Base-by-base conservation (phyloP, 2,329 filamentous ascomycete species). In the Drechslera avenae region DNA sequence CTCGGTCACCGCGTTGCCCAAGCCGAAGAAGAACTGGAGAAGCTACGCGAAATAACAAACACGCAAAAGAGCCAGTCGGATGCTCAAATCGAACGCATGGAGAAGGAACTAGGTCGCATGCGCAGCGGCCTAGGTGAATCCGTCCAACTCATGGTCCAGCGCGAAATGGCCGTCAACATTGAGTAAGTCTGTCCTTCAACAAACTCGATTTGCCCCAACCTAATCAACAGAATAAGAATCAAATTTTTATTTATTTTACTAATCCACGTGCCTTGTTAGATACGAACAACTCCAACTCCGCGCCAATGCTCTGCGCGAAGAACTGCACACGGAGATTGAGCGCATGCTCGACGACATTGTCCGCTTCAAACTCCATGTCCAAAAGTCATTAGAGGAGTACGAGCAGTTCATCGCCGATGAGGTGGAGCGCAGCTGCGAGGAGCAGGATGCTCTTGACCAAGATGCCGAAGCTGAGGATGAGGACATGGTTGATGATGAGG, bases 301-400 rank as follows among this genome's bases (percentile, higher is more conserved):
- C 26, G 90, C 90, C 39, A 90, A 90, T 58, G 79, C 90, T 1
- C 81, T 97, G 18, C 86, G 94, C n/a, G 94, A 99, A 73, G 92
- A 97, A 72, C 81, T 99, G n/a, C 94, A 99, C 73, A 96, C 91
- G 0, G 92, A 97, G 73, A 90, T 97, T 65, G 94, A 97, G 77
- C 88, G 87, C 64, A 96, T 97, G 84, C 79, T 99, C 53, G 96
- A 97, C 76, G 92, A 97, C 70, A 89, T 97, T 56, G 96, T 97
- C 78, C 92, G 95, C 68, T 97, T 99, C 84, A 99, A 99, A 78
- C 90, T 99, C 59, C 92, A 97, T 68, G 82, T 99, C 43, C 94
- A 99, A 74, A 92, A 91, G 77, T 88, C 86, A 52, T 79, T 99
- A 46, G 93, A 97, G 71, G 90, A 94, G 67, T 97, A 96, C 73